These are phyloP conservation scores for Podospora australis DNA, from an alignment of 495 filamentous ascomycete genomes.

Conservation along the genomic window DNA sequence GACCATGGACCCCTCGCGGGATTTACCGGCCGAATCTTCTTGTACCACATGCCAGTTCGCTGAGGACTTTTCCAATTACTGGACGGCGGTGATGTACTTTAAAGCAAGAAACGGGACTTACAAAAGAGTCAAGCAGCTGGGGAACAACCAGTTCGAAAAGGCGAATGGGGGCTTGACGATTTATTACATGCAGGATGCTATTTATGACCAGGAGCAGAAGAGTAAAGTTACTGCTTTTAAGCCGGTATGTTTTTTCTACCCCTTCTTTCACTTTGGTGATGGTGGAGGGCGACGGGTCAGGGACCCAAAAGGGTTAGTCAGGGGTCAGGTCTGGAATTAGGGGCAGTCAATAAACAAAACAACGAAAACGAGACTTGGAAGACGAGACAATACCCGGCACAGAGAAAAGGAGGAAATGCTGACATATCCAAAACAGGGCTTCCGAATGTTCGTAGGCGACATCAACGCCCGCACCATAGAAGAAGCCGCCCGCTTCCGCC, in stretches of 20 bases:
- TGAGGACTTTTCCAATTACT: constrained; percentile 30
- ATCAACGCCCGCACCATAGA: constrained; percentile 30
- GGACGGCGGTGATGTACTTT: constrained; percentile 44
- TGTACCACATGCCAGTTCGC: constrained; percentile 23
- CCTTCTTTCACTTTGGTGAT: background rate
- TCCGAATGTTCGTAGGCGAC: constrained; percentile 46
- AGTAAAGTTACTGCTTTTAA: constrained; percentile 34
- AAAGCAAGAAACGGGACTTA: constrained; percentile 40
- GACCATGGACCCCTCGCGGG: constrained; percentile 35
- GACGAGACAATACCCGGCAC: too few species aligned
- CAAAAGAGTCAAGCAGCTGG: constrained; percentile 35
- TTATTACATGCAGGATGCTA: constrained; percentile 40
- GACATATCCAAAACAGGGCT: constrained; percentile 26
- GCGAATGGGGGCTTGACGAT: constrained; percentile 37
- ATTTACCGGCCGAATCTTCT: constrained; percentile 33
- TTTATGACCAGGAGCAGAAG: constrained; percentile 24
- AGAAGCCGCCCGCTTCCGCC: constrained; percentile 25
- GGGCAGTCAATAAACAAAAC: too few species aligned
- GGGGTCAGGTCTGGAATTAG: too few species aligned
- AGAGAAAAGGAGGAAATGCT: too few species aligned
- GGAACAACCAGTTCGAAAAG: constrained; percentile 31
- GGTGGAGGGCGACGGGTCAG: too few species aligned
- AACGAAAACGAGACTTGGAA: too few species aligned
- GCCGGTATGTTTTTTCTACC: constrained; percentile 12
- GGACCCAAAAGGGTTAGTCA: too few species aligned